Evolutionary conservation across 176 grass and related monocot genomes (phyloP), one percentile per base, ranked within the genome.

Genomic region (Aegilops longissima): DNA sequence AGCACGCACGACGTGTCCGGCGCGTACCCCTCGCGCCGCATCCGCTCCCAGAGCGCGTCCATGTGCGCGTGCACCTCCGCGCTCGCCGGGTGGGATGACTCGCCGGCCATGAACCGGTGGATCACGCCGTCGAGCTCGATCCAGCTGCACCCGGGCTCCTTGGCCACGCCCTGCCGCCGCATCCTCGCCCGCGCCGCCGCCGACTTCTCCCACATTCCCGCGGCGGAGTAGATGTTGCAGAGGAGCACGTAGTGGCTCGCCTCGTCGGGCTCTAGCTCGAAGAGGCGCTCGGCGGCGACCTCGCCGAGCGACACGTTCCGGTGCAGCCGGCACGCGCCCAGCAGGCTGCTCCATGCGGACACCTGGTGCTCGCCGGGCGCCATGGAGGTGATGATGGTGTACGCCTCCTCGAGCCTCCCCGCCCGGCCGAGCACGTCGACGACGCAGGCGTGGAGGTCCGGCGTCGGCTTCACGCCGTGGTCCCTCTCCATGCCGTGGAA

Each of bases 121-220:
- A 98, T 86, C 3, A 31, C 56, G 47, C 88, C 89, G 62, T 91
- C 92, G 0, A 84, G 45, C 67, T 98, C 92, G 21, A 94, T 98
- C 96, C 96, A 98, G 82, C 96, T 98, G 59, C 90, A 92, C 9
- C 96, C 96, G 12, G 96, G 93, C 72, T 94, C 96, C 77, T 98
- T 98, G 58, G 78, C 66, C 21, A 98, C 82, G 44, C 92, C 92
- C 12, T 86, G 84, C 81, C 62, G 76, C 65, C 86, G 83, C 96
- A 98, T 98, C 62, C 81, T 42, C 31, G 23, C 86, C 38, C 96
- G 88, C 34, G 92, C 93, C 82, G 86, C 86, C 36, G 61, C 78
- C 4, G 93, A 84, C 67, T 92, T 85, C 3, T 92, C 76, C 92
- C 93, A 95, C 18, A 88, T 70, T 5, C 96, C 92, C 4, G 88